phyloP scores from a whole-genome alignment of 768 basidiomycete genomes.

The Pisolithus microcarpus region DNA sequence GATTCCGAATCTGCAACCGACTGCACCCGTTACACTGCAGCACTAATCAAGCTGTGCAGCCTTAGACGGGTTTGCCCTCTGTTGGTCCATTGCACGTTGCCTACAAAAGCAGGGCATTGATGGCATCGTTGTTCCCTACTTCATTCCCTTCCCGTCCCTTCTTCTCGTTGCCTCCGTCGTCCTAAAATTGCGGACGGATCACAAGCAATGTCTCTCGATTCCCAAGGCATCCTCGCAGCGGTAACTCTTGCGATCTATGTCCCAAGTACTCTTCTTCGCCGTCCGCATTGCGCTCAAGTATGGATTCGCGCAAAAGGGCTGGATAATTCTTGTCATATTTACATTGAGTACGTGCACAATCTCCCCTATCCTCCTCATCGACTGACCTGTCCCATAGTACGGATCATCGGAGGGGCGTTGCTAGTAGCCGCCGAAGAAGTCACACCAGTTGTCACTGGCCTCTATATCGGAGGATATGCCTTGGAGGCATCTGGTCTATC shows the following conservation, averaged over 20 bases:
- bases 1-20: not conserved
- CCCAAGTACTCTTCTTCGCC: constrained; percentile 44
- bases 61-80: not conserved
- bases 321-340: constrained; percentile 62
- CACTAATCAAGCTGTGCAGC: not conserved
- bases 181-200: not conserved
- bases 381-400: constrained; percentile 33
- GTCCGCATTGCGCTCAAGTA: constrained; percentile 43
- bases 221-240: constrained; percentile 47
- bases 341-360: constrained; percentile 37
- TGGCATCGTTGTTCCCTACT: not conserved
- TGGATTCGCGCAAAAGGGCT: constrained; percentile 53
- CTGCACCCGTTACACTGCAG: not conserved
- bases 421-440: constrained; percentile 47
- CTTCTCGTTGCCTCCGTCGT: not conserved
- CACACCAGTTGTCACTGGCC: constrained; percentile 30
- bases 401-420: constrained; percentile 51
- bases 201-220: constrained; percentile 29
- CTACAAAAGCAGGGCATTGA: constrained; percentile 8
- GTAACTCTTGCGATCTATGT: constrained; percentile 54
- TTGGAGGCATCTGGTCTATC: constrained; percentile 34
- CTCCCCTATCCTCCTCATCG: not conserved
- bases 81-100: not conserved
- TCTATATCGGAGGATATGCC: constrained; percentile 48
- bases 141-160: not conserved